A percentile compares a stretch with the other conserved stretches of the same genome.
phyloP scores from a whole-genome alignment of 148 eudicot genomes.

The Rhododendron griersonianum region DNA sequence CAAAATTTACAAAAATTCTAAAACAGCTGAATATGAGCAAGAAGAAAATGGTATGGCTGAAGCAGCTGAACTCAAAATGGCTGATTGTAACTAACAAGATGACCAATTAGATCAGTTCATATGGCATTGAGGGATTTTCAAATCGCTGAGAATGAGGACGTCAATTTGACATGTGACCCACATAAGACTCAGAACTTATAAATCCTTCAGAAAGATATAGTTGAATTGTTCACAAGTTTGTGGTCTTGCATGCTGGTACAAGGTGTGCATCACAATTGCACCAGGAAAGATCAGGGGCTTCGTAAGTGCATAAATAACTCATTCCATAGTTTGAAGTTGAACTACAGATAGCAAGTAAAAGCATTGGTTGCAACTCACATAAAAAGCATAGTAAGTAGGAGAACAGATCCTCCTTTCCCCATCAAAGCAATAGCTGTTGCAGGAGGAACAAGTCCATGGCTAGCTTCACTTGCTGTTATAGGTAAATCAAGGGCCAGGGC shows the following conservation, averaged over 20 bases:
- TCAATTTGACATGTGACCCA: not conserved
- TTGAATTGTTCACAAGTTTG: not conserved
- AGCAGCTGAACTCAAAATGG: not conserved
- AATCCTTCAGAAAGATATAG: not conserved
- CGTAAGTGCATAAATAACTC: not conserved
- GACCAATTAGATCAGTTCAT: not conserved
- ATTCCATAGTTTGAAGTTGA: not conserved
- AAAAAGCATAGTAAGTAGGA: conserved; percentile 95
- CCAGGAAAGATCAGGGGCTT: not conserved
- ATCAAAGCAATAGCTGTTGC: conserved; percentile 95
- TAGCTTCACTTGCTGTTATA: conserved; percentile 75
- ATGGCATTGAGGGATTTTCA: not conserved
- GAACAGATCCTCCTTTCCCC: conserved; percentile 86
- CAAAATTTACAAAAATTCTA: not conserved
- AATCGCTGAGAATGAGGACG: not conserved
- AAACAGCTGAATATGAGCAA: not conserved
- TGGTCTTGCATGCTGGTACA: not conserved
- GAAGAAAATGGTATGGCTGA: not conserved
- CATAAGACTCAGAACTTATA: not conserved
- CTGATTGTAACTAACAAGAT: not conserved
- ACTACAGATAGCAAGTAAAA: not conserved
- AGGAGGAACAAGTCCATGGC: conserved; percentile 88
- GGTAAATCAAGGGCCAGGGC: conserved; percentile 97
- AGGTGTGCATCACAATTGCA: not conserved
- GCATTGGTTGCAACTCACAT: conserved; percentile 50